Evolutionary conservation across 768 basidiomycete species (phyloP).

Genomic region (Chlorophyllum brunneum): DNA sequence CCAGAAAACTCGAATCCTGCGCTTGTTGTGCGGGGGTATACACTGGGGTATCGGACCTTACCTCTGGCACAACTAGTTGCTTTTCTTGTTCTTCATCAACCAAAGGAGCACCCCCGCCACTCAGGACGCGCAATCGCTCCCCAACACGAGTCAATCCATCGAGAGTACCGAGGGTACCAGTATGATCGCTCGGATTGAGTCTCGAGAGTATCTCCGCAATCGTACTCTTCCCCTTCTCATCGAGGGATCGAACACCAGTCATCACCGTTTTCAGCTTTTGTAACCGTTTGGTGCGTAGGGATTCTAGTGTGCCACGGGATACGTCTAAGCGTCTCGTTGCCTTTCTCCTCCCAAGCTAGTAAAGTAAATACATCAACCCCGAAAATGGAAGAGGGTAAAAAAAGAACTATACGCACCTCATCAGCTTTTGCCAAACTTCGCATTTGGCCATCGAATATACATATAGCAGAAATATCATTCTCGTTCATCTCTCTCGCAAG

Average conservation of each 20-base stretch:
- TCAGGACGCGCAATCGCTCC: neutral
- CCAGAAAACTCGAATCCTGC: neutral
- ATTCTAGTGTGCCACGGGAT: conserved; percentile 7
- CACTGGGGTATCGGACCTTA: too few relatives aligned
- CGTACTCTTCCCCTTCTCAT: conserved; percentile 1
- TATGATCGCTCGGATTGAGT: neutral
- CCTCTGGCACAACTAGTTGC: neutral
- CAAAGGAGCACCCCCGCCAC: conserved; percentile 24
- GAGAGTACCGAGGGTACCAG: conserved; percentile 2
- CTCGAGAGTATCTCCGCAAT: conserved; percentile 1
- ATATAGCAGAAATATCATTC: conserved; percentile 54
- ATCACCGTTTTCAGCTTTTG: conserved; percentile 11
- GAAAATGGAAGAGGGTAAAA: neutral
- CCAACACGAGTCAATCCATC: conserved; percentile 11
- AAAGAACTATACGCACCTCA: conserved; percentile 46
- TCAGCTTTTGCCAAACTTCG: conserved; percentile 63
- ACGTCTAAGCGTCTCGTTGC: conserved; percentile 10
- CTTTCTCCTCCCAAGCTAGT: conserved; percentile 2
- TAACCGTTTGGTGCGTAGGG: conserved; percentile 10
- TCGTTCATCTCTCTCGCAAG: conserved; percentile 61
- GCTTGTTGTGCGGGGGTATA: neutral
- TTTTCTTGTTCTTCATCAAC: conserved; percentile 39
- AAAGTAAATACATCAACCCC: neutral
- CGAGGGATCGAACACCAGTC: conserved; percentile 2
- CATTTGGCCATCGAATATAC: conserved; percentile 76